These are phyloP conservation scores for Trichocomaceae sp. DNA, from an alignment of 2,329 filamentous ascomycete genomes.

Conservation along the genomic window DNA sequence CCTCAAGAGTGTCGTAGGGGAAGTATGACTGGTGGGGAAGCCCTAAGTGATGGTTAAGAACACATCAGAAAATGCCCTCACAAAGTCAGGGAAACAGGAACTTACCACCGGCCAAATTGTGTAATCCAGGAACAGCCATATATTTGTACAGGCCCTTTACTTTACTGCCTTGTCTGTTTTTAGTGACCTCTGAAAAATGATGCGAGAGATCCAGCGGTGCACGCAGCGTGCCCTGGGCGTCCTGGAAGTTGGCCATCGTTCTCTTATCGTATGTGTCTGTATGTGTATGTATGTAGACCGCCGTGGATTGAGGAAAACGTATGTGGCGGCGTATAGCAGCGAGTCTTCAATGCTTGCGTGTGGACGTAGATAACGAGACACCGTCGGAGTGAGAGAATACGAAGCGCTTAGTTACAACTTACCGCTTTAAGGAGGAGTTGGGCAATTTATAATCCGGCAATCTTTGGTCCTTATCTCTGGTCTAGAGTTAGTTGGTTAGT, in stretches of 20 bases:
- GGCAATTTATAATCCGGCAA: background rate
- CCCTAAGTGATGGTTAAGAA: constrained; percentile 43
- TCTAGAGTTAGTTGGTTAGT: no score
- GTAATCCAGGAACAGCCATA: constrained; percentile 59
- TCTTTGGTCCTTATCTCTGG: background rate
- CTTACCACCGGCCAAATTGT: constrained; percentile 54
- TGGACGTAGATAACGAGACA: no score
- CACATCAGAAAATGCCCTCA: constrained; percentile 4
- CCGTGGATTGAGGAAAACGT: no score
- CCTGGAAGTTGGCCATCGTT: background rate
- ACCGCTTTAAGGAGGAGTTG: background rate
- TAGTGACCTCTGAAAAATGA: constrained; percentile 66
- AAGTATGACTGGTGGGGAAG: constrained; percentile 77
- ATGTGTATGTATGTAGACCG: background rate
- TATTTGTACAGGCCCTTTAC: constrained; percentile 85
- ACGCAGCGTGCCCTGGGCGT: constrained; percentile 23
- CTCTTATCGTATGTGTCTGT: background rate
- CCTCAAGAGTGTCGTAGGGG: constrained; percentile 85
- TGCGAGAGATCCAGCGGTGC: constrained; percentile 70
- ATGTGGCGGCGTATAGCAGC: background rate
- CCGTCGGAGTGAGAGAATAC: no score
- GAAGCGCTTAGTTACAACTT: no score
- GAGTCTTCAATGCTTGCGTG: background rate
- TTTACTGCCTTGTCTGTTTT: constrained; percentile 55
- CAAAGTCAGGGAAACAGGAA: background rate